A percentile compares a stretch with the other conserved stretches of the same genome.
phyloP scores from a whole-genome alignment of 169 alveolate genomes.

The Plasmodium falciparum region DNA sequence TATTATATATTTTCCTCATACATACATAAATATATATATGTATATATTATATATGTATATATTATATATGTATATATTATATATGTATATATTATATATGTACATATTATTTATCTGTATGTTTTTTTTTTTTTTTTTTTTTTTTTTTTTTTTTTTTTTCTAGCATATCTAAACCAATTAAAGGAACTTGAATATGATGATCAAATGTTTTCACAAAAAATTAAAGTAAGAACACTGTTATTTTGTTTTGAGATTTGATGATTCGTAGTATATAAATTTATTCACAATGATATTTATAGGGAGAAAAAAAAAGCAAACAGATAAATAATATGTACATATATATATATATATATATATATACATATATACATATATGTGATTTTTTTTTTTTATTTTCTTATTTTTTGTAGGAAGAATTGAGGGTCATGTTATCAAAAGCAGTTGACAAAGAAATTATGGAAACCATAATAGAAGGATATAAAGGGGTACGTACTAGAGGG shows the following conservation, averaged over 20 bases:
- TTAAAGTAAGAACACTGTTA: constrained; percentile 17
- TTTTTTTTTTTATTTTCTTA: neutral
- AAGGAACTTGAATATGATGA: constrained; percentile 67
- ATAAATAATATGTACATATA: neutral
- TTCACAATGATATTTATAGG: neutral
- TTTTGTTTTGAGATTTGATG: too few species aligned
- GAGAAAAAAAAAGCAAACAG: neutral
- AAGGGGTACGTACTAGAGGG: constrained; percentile 63
- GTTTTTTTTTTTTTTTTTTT: neutral
- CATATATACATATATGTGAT: neutral
- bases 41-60: too few species aligned
- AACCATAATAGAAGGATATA: constrained; percentile 62
- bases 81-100: too few species aligned
- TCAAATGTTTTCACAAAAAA: constrained; percentile 35
- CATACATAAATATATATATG: too few species aligned
- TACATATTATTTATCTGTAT: neutral
- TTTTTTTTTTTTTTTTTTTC: neutral
- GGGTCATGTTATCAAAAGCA: constrained; percentile 58
- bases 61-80: too few species aligned
- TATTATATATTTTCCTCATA: too few species aligned
- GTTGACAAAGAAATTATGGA: constrained; percentile 67
- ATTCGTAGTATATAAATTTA: neutral
- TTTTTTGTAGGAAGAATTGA: constrained; percentile 38
- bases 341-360: neutral
- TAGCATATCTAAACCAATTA: constrained; percentile 45